Conservation (phyloP, 2,329 filamentous ascomycete genomes). For the Pseudohalonectria lignicola region DNA sequence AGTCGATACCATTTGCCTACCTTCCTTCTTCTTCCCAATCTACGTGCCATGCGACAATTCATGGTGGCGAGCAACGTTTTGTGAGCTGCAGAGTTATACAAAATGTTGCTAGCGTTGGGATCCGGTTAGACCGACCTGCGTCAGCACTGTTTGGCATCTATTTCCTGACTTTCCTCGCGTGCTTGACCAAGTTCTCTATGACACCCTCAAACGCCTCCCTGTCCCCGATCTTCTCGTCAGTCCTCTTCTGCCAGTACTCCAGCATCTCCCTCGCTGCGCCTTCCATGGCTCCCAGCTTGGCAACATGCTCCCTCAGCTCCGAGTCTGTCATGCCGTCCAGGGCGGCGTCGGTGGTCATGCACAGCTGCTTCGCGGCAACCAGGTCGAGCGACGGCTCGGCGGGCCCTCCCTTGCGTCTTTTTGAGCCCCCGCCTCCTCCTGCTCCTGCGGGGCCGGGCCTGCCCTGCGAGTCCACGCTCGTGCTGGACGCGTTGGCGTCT, state of each 20-base stretch:
- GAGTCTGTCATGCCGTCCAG: constrained; percentile 66
- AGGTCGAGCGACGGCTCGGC: constrained; percentile 69
- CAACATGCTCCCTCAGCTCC: constrained; percentile 64
- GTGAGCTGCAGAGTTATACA: too few relatives aligned
- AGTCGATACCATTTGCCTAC: too few relatives aligned
- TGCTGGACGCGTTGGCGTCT: constrained; percentile 42
- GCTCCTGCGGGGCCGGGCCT: constrained; percentile 29
- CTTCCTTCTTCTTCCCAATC: too few relatives aligned
- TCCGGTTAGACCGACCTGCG: too few relatives aligned
- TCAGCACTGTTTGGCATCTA: too few relatives aligned
- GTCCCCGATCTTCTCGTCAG: constrained; percentile 80
- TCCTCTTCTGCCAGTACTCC: constrained; percentile 78
- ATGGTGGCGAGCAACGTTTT: too few relatives aligned
- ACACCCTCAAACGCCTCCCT: constrained; percentile 92
- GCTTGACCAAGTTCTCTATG: constrained; percentile 91
- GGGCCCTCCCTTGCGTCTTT: constrained; percentile 44
- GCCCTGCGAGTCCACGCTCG: constrained; percentile 48
- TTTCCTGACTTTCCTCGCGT: constrained; percentile 75
- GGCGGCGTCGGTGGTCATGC: constrained; percentile 75
- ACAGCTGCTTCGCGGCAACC: constrained; percentile 65
- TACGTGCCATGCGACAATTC: too few relatives aligned
- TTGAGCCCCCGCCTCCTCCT: constrained; percentile 15
- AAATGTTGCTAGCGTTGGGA: too few relatives aligned
- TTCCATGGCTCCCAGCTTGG: constrained; percentile 57
- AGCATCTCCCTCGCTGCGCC: constrained; percentile 65